A percentile compares a stretch with the other conserved stretches of the same genome.
Evolutionary conservation across 306 rosid genomes (phyloP).

Genomic region (Sicyos edulis): DNA sequence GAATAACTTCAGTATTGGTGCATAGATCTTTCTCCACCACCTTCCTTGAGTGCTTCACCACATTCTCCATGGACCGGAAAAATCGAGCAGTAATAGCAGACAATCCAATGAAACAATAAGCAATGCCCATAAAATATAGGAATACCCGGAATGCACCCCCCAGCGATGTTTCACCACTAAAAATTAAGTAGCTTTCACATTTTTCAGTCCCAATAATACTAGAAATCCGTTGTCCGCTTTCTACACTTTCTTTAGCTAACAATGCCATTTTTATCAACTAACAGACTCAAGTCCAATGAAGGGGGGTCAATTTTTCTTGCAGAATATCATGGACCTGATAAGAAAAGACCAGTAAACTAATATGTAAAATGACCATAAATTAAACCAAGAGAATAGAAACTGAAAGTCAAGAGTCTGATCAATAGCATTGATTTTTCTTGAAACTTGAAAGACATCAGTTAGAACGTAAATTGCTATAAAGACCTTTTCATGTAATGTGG

Average conservation of each 20-base stretch:
- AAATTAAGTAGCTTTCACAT: constrained; percentile 62
- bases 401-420: background rate
- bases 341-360: background rate
- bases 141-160: constrained; percentile 42
- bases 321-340: background rate
- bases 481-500: background rate
- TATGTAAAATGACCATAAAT: constrained; percentile 18
- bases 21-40: constrained; percentile 60
- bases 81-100: constrained; percentile 84
- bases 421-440: background rate
- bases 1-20: constrained; percentile 38
- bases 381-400: background rate
- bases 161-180: constrained; percentile 54
- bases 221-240: constrained; percentile 31
- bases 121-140: constrained; percentile 66
- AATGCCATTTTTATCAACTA: constrained; percentile 32
- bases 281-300: constrained; percentile 10
- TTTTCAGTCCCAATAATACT: constrained; percentile 31
- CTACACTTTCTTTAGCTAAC: constrained; percentile 25
- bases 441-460: constrained; percentile 15
- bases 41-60: constrained; percentile 68
- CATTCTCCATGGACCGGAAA: constrained; percentile 81
- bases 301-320: constrained; percentile 9
- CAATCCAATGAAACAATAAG: constrained; percentile 78
- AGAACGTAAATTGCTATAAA: background rate